Evolutionary conservation across 2,329 filamentous ascomycete species (phyloP).

Genomic region (Chrysoporthe cubensis): DNA sequence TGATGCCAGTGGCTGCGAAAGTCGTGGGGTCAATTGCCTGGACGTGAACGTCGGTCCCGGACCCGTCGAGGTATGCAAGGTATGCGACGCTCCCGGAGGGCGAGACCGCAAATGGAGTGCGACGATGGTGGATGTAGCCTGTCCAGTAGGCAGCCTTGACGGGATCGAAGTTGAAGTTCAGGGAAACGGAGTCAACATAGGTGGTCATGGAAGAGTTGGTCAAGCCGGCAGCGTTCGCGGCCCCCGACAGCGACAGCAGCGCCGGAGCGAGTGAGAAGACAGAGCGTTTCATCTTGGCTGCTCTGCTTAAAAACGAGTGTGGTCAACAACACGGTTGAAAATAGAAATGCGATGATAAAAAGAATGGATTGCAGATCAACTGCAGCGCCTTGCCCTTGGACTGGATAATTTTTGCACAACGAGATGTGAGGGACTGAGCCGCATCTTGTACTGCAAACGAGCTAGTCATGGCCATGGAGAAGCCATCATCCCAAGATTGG

Average conservation of each 20-base stretch:
- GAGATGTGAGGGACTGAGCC: neutral
- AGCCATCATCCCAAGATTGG: neutral
- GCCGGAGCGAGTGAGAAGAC: slow-evolving; percentile 14
- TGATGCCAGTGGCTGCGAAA: slow-evolving; percentile 56
- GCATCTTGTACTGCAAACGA: slow-evolving; percentile 13
- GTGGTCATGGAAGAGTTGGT: slow-evolving; percentile 35
- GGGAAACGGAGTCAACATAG: slow-evolving; percentile 47
- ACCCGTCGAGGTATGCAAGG: slow-evolving; percentile 62
- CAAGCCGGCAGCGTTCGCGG: slow-evolving; percentile 25
- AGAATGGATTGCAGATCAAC: slow-evolving; percentile 29
- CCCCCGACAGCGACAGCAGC: slow-evolving; percentile 23
- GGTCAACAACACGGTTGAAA: slow-evolving; percentile 21
- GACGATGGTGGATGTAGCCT: slow-evolving; percentile 61
- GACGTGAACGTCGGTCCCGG: slow-evolving; percentile 59
- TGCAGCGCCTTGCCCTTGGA: slow-evolving; percentile 11
- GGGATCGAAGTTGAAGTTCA: slow-evolving; percentile 58
- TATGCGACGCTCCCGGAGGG: slow-evolving; percentile 63
- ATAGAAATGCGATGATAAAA: slow-evolving; percentile 12
- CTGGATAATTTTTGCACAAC: neutral
- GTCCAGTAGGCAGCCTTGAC: slow-evolving; percentile 66
- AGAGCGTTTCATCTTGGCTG: slow-evolving; percentile 20
- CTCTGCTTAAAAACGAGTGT: slow-evolving; percentile 11
- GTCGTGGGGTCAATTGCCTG: slow-evolving; percentile 59
- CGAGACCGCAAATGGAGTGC: slow-evolving; percentile 65
- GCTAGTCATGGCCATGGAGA: neutral